phyloP scores from a whole-genome alignment of 2,329 filamentous ascomycete species.

The Neonectria ditissima region DNA sequence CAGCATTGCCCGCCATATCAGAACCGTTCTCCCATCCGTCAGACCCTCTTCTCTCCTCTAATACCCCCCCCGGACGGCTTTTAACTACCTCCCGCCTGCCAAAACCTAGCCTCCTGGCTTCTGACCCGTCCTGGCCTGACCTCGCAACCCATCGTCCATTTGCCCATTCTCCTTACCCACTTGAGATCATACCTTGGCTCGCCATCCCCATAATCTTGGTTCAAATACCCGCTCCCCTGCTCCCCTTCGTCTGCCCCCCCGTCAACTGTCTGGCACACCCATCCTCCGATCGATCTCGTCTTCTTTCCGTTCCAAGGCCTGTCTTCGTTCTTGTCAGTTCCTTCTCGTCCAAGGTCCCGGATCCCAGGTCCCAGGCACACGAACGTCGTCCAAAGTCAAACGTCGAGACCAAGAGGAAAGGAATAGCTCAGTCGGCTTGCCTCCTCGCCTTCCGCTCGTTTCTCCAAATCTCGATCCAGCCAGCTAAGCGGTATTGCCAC shows the following conservation, averaged over 20 bases:
- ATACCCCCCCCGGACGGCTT: constrained; percentile 31
- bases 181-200: constrained; percentile 49
- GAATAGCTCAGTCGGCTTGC: constrained; percentile 28
- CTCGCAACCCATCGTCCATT: constrained; percentile 46
- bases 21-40: constrained; percentile 35
- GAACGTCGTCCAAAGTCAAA: constrained; percentile 12
- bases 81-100: constrained; percentile 39
- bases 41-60: constrained; percentile 19
- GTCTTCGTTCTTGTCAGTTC: constrained; percentile 29
- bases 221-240: constrained; percentile 52
- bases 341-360: constrained; percentile 29
- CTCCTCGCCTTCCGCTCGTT: constrained; percentile 29
- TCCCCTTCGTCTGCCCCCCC: constrained; percentile 47
- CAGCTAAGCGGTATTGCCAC: constrained; percentile 48
- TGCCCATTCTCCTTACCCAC: constrained; percentile 52
- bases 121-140: constrained; percentile 38
- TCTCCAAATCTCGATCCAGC: constrained; percentile 26
- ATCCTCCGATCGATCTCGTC: constrained; percentile 47
- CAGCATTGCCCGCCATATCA: constrained; percentile 37
- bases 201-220: constrained; percentile 48
- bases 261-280: constrained; percentile 46
- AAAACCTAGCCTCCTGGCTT: constrained; percentile 44
- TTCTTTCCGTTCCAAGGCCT: constrained; percentile 41
- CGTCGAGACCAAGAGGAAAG: constrained; percentile 24
- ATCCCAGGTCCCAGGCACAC: constrained; percentile 33